Evolutionary conservation across 352 stramenopile species (phyloP), one percentile per base, ranked within the genome.

Genomic region (Pythium apleroticum): DNA sequence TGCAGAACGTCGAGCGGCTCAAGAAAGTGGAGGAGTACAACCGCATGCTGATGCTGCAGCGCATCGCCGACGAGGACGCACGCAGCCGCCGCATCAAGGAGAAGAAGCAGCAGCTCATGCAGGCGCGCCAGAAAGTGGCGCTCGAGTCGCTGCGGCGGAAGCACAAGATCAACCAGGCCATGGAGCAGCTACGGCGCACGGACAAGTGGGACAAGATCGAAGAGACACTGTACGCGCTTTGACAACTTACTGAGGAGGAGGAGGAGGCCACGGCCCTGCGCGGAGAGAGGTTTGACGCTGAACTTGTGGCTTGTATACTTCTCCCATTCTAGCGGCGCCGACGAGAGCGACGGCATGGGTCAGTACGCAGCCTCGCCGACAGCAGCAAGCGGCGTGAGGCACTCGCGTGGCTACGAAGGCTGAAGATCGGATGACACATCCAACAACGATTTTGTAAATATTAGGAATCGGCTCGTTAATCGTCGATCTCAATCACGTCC

Each of bases 131-230:
- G 46, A 78, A 91, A 66, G 71, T 88, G 10, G 73, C 80, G 9
- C 75, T 86, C 20, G 81, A 91, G 12, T 77, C 80, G 37, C 73
- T 92, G 49, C 64, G 88, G 5, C 81, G 85, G 45, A 89, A 89
- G 37, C 81, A 91, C 66, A 73, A 74, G 48, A 89, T 92, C 48
- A 71, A 68, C 22, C 69, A 91, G 52, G 81, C 78, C 4, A 77
- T 94, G 28, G 81, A 90, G 55, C 76, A 92, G 43, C 70, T 92
- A 41, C 77, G 79, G 11, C 69, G 64, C 35, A 81, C 64, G 58
- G 84, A 83, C 59, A 88, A 90, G 54, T 93, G 82, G 85, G 83
- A 93, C 66, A 88, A 88, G 59, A 78, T 92, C 65, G 80, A 91
- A 57, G 82, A 90, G 27, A 85, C 75, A 57, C 72, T 93, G 77